phyloP scores from a whole-genome alignment of 768 basidiomycete genomes.

The Boletus speciosus region DNA sequence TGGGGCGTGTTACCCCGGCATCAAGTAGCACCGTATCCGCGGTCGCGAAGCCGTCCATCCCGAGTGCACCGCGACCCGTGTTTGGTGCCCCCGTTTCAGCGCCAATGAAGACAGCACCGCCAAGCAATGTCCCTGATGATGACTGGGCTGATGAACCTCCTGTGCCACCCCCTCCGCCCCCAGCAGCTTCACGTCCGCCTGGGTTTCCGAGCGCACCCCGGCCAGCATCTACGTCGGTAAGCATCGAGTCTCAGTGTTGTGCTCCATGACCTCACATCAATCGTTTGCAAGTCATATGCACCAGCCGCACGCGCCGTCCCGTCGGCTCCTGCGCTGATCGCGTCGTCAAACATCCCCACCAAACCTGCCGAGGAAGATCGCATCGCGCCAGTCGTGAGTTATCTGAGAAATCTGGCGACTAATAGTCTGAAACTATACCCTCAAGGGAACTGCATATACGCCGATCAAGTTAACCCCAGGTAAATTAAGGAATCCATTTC shows the following conservation, averaged over 20 bases:
- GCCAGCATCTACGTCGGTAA: constrained; percentile 37
- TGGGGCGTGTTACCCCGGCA: constrained; percentile 46
- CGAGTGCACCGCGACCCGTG: constrained; percentile 46
- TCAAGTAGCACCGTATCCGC: neutral
- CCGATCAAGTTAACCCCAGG: constrained; percentile 87
- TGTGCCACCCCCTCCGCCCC: constrained; percentile 40
- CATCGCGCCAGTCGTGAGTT: constrained; percentile 67
- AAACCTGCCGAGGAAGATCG: constrained; percentile 79
- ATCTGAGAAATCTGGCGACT: neutral
- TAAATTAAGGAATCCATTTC: constrained; percentile 84
- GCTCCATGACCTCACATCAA: neutral
- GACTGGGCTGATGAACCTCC: constrained; percentile 58
- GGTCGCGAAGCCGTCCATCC: constrained; percentile 30
- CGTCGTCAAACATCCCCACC: constrained; percentile 47
- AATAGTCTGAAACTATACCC: neutral
- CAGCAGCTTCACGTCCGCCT: constrained; percentile 48
- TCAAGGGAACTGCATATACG: constrained; percentile 76
- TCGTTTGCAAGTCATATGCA: constrained; percentile 19
- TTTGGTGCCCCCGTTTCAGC: constrained; percentile 45
- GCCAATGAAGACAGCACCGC: constrained; percentile 36
- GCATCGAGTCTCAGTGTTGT: constrained; percentile 11
- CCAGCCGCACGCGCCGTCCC: constrained; percentile 29
- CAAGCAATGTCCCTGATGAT: constrained; percentile 47
- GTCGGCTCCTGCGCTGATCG: constrained; percentile 35
- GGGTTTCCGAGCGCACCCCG: constrained; percentile 40